Base-by-base conservation (phyloP, 306 rosid genomes). In the Adenanthera pavonina region DNA sequence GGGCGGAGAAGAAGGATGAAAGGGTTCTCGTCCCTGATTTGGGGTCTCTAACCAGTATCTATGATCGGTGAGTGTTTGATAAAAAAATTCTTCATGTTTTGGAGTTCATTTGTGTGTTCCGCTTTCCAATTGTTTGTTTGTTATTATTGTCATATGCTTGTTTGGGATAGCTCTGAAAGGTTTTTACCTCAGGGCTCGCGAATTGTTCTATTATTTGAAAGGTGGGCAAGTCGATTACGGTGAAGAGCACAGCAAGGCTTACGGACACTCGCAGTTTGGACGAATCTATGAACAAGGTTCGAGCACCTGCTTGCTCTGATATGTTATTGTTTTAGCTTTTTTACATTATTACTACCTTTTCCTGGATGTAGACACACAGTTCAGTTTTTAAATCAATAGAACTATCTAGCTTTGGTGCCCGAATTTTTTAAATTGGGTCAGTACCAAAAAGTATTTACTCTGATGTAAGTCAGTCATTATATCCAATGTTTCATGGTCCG, bases 21-120 rank as follows among this genome's bases (percentile, higher is more conserved):
- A 91, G 97, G 85, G 99, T 93, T 82, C 97, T 96, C 20, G 99
- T 96, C 6, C 99, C 99, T 68, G 99, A 96, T 92, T 89, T 96
- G 87, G 99, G 99, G 8, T 96, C 99, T 73, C 69, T 96, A 36
- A 96, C 99, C 51, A 93, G 99, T 75, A 52, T 96, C 82, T 84
- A 96, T 54, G 99, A 96, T 68, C 88, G 99, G 99, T 91, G 47
- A 57, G 89, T 66, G 59, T 8, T 13, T 81, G 40, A 17, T 43
- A 51, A 25, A 60, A 64, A 25, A 7, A 17, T 2, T 38, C 9
- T 48, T 77, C 20, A 2, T 30, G 64, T 76, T 40, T 71, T 30
- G 67, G 40, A 30, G 67, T 60, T 60, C 67, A 30, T 60, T 25
- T 9, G 30, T 33, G 33, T 4, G 36, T 30, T 30, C 11, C 13